These are phyloP conservation scores for Globomyces sp. DNA, from an alignment of 371 early-diverging fungal species.

Conservation along the genomic window DNA sequence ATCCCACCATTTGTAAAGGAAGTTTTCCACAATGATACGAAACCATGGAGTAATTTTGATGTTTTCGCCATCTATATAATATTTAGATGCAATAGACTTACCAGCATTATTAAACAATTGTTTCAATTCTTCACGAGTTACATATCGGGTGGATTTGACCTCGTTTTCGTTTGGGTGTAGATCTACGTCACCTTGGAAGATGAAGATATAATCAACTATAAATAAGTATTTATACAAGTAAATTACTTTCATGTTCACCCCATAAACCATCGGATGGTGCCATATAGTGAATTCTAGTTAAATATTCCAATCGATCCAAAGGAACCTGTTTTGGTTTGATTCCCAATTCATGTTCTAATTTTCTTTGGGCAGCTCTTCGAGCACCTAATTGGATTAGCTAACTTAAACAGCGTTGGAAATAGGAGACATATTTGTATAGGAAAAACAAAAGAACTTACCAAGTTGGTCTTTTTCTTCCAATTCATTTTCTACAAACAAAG, in stretches of 20 bases:
- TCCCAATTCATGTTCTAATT: slow-evolving; percentile 94
- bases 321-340: slow-evolving; percentile 72
- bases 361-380: slow-evolving; percentile 79
- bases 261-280: slow-evolving; percentile 93
- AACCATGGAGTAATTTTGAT: slow-evolving; percentile 93
- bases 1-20: slow-evolving; percentile 95
- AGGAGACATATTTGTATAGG: slow-evolving; percentile 14
- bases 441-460: slow-evolving; percentile 43
- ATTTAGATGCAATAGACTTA: slow-evolving; percentile 31
- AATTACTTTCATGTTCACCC: slow-evolving; percentile 94
- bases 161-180: slow-evolving; percentile 76
- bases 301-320: slow-evolving; percentile 76
- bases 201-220: slow-evolving; percentile 87
- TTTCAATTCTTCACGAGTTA: slow-evolving; percentile 73
- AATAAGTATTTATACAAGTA: slow-evolving; percentile 2
- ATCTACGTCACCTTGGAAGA: slow-evolving; percentile 70
- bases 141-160: slow-evolving; percentile 71
- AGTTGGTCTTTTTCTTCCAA: slow-evolving; percentile 73
- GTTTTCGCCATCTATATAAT: slow-evolving; percentile 39
- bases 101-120: slow-evolving; percentile 66
- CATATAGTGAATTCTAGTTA: slow-evolving; percentile 93
- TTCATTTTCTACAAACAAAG: slow-evolving; percentile 79
- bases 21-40: slow-evolving; percentile 82
- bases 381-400: slow-evolving; percentile 50
- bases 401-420: not conserved